phyloP scores from a whole-genome alignment of 148 eudicot genomes.

The Vaccinium vitisidaea region DNA sequence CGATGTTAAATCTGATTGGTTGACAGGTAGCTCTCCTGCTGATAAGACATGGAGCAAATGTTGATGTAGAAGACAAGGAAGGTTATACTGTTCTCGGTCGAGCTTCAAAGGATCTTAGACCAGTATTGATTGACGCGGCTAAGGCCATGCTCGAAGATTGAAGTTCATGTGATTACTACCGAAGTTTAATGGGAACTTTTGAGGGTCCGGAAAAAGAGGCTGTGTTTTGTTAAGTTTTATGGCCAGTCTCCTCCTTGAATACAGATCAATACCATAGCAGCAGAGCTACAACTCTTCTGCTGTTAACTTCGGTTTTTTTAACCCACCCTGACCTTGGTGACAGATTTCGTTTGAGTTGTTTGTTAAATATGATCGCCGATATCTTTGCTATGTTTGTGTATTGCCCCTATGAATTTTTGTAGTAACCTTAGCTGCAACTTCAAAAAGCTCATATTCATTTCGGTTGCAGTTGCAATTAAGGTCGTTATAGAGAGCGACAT shows the following conservation, averaged over 20 bases:
- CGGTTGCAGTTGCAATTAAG: neutral
- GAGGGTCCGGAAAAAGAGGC: neutral
- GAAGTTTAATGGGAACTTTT: neutral
- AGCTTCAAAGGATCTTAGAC: constrained; percentile 67
- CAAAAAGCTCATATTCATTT: neutral
- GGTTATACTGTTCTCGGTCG: constrained; percentile 91
- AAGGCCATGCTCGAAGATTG: constrained; percentile 89
- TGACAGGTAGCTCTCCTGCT: constrained; percentile 79
- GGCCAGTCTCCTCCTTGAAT: neutral
- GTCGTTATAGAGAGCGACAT: neutral
- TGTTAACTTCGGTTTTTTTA: neutral
- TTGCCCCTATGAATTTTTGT: neutral
- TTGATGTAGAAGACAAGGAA: constrained; percentile 89
- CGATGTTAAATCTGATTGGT: neutral
- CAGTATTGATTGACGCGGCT: constrained; percentile 72
- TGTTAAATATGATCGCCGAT: neutral
- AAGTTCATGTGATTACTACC: neutral
- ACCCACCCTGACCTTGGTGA: neutral
- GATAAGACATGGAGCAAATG: constrained; percentile 94
- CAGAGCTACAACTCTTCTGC: neutral
- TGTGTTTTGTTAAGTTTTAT: neutral
- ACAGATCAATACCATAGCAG: neutral
- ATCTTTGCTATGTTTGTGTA: neutral
- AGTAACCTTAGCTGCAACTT: neutral
- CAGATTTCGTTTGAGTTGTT: neutral